Percentiles rank a stretch among this genome's conserved stretches.
Evolutionary conservation across 257 asterid species (phyloP).

Genomic region (Solanum clarkiae): DNA sequence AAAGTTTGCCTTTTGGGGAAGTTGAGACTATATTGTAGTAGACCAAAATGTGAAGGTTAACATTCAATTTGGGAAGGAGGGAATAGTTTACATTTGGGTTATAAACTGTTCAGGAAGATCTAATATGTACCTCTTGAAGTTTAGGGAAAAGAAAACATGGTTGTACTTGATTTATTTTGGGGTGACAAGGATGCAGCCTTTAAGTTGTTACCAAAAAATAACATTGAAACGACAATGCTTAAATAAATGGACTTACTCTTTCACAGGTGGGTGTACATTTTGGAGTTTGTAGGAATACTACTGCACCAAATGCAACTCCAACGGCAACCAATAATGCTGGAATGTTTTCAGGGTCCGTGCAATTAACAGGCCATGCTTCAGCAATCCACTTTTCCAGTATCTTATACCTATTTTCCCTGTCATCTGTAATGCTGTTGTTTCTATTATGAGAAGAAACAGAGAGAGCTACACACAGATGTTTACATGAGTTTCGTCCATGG

Average conservation of each 20-base stretch:
- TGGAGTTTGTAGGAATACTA: slow-evolving; percentile 63
- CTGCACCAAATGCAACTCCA: slow-evolving; percentile 36
- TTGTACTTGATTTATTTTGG: background rate
- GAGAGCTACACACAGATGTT: slow-evolving; percentile 2
- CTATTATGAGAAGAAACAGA: slow-evolving; percentile 13
- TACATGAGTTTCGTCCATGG: background rate
- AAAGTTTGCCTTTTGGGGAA: background rate
- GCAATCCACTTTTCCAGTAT: slow-evolving; percentile 13
- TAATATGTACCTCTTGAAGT: background rate
- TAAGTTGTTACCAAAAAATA: background rate
- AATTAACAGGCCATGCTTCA: slow-evolving; percentile 61
- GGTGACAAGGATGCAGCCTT: background rate
- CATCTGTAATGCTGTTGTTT: slow-evolving; percentile 11
- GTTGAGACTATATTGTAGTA: background rate
- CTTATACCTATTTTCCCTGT: slow-evolving; percentile 10
- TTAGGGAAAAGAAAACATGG: background rate
- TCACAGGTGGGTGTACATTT: slow-evolving; percentile 73
- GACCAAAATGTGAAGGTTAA: background rate
- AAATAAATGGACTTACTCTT: background rate
- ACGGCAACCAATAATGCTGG: slow-evolving; percentile 36
- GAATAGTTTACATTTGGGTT: background rate
- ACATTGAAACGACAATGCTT: background rate
- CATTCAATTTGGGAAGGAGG: background rate
- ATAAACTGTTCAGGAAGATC: background rate
- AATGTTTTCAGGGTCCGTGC: slow-evolving; percentile 93